Evolutionary conservation across 2,329 filamentous ascomycete genomes (phyloP).

Genomic region (Venturia asperata): DNA sequence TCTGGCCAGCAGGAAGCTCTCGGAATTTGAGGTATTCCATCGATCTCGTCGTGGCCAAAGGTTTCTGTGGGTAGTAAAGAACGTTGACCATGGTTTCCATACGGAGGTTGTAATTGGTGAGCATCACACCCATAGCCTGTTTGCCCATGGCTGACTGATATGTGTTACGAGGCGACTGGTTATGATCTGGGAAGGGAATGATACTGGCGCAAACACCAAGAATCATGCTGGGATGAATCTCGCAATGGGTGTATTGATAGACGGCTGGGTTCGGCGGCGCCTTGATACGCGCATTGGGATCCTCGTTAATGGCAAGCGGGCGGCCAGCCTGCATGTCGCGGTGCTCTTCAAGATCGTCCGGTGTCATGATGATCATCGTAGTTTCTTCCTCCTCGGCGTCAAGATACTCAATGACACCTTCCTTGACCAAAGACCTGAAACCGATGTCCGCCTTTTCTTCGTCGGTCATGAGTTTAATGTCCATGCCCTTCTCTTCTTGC

Average conservation of each 20-base stretch:
- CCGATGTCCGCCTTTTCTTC: conserved; percentile 55
- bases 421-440: conserved; percentile 78
- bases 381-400: conserved; percentile 98
- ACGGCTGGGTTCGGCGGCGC: conserved; percentile 80
- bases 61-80: conserved; percentile 97
- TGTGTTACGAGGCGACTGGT: conserved; percentile 94
- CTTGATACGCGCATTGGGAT: conserved; percentile 80
- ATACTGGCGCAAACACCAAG: conserved; percentile 97
- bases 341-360: conserved; percentile 74
- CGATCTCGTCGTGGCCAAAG: conserved; percentile 86
- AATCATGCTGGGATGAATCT: conserved; percentile 99
- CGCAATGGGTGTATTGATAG: conserved; percentile 94
- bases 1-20: conserved; percentile 92
- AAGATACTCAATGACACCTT: conserved; percentile 87
- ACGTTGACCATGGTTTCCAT: conserved; percentile 99
- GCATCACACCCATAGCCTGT: conserved; percentile 98
- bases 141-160: conserved; percentile 99
- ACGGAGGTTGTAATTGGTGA: conserved; percentile 92
- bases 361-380: conserved; percentile 98
- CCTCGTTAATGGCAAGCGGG: conserved; percentile 39
- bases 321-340: conserved; percentile 32
- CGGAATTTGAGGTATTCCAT: conserved; percentile 99
- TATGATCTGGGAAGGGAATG: conserved; percentile 99
- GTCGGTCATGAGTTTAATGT: conserved; percentile 49
- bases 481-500: conserved; percentile 63